Percentiles rank a stretch among this genome's conserved stretches.
Evolutionary conservation across 345 rosid species (phyloP).

Genomic region (Rhizophora apiculata): DNA sequence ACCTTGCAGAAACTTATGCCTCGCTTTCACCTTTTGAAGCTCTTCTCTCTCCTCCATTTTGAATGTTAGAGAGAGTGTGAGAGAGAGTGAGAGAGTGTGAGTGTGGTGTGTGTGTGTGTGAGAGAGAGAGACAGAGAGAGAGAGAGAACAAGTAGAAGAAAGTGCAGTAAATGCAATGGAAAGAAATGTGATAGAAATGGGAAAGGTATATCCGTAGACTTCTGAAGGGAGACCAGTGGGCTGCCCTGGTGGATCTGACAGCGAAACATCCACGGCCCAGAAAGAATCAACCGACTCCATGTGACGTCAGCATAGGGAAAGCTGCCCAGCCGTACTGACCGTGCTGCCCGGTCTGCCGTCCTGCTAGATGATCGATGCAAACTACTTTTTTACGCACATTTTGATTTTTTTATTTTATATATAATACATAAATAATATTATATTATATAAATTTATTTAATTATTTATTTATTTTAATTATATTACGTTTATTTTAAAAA

Average conservation of each 20-base stretch:
- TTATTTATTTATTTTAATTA: too few relatives aligned
- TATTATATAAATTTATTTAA: too few relatives aligned
- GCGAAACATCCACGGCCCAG: constrained; percentile 46
- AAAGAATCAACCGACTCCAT: constrained; percentile 23
- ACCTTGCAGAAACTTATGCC: constrained; percentile 42
- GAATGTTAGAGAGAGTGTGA: constrained; percentile 9
- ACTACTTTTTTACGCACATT: not conserved
- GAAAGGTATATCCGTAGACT: constrained; percentile 17
- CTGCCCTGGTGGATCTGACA: constrained; percentile 39
- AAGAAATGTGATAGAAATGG: not conserved
- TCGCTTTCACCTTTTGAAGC: constrained; percentile 37
- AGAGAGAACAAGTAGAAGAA: not conserved
- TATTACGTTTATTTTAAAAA: too few relatives aligned
- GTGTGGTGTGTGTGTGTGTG: too few relatives aligned
- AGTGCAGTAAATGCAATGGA: not conserved
- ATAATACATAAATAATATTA: too few relatives aligned
- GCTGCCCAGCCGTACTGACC: constrained; percentile 14
- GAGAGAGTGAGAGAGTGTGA: not conserved
- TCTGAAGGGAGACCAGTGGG: constrained; percentile 16
- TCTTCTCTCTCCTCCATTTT: constrained; percentile 34
- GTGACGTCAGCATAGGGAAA: constrained; percentile 3
- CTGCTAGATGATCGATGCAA: not conserved
- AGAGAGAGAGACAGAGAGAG: constrained; percentile 11
- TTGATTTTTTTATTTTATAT: too few relatives aligned
- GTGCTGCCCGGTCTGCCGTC: constrained; percentile 21